Percentiles rank a stretch among this genome's conserved stretches.
phyloP scores from a whole-genome alignment of 169 alveolate species.

The Plasmodium adleri region DNA sequence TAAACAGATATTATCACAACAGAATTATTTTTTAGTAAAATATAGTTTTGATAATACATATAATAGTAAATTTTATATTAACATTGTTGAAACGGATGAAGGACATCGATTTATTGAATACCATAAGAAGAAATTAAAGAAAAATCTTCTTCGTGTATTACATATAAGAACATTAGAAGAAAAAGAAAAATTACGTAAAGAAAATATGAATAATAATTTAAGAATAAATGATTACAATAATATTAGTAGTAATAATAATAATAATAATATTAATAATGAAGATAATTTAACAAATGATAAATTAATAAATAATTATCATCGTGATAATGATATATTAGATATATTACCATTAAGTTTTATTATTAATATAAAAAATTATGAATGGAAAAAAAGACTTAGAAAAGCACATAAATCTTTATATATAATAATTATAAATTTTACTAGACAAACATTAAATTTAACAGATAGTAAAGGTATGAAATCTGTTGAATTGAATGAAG shows the following conservation, averaged over 20 bases:
- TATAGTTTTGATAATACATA: slow-evolving; percentile 74
- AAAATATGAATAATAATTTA: slow-evolving; percentile 16
- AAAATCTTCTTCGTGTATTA: slow-evolving; percentile 49
- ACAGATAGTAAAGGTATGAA: slow-evolving; percentile 59
- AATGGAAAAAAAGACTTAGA: slow-evolving; percentile 86
- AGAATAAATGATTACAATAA: slow-evolving; percentile 10
- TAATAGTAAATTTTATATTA: slow-evolving; percentile 71
- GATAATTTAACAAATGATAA: slow-evolving; percentile 10
- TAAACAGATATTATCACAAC: slow-evolving; percentile 59
- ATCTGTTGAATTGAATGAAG: slow-evolving; percentile 80
- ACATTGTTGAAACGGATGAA: slow-evolving; percentile 75
- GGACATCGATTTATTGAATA: slow-evolving; percentile 70
- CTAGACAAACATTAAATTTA: slow-evolving; percentile 81
- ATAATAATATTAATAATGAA: slow-evolving; percentile 2
- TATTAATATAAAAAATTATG: slow-evolving; percentile 77
- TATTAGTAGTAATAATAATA: slow-evolving; percentile 5
- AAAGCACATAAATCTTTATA: slow-evolving; percentile 87
- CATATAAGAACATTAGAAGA: slow-evolving; percentile 65
- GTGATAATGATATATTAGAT: slow-evolving; percentile 65
- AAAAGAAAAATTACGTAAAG: slow-evolving; percentile 52
- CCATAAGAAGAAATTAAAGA: slow-evolving; percentile 67
- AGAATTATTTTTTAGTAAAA: slow-evolving; percentile 65
- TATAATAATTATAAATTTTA: slow-evolving; percentile 87
- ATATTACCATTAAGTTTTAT: slow-evolving; percentile 78
- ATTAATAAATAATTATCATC: slow-evolving; percentile 11